Evolutionary conservation across 169 alveolate species (phyloP).

Genomic region (Eimeria brunetti): DNA sequence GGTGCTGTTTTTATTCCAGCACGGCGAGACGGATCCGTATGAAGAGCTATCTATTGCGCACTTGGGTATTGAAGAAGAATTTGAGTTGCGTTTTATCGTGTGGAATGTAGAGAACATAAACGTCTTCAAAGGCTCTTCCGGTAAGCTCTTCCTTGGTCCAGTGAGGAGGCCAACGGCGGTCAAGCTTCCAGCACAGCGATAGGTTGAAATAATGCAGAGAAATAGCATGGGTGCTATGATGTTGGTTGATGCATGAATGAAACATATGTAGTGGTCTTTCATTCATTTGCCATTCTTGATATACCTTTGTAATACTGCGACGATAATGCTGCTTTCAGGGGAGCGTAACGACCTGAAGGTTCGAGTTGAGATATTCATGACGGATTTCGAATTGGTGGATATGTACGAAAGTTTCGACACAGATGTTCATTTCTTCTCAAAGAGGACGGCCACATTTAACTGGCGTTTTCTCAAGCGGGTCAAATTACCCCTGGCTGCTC

Average conservation of each 20-base stretch:
- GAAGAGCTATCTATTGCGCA: slow-evolving; percentile 44
- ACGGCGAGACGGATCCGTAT: slow-evolving; percentile 48
- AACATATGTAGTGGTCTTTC: neutral
- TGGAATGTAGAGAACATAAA: slow-evolving; percentile 68
- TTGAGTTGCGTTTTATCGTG: slow-evolving; percentile 72
- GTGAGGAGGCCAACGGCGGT: neutral
- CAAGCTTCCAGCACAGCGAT: neutral
- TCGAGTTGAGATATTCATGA: neutral
- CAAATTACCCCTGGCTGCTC: slow-evolving; percentile 58
- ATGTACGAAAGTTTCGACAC: slow-evolving; percentile 35
- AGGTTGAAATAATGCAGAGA: neutral
- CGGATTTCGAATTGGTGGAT: slow-evolving; percentile 32
- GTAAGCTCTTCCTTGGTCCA: neutral
- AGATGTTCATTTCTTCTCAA: slow-evolving; percentile 71
- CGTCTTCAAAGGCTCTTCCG: slow-evolving; percentile 70
- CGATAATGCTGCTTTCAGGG: slow-evolving; percentile 11
- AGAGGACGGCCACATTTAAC: slow-evolving; percentile 59
- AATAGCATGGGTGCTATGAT: neutral
- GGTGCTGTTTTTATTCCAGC: slow-evolving; percentile 15
- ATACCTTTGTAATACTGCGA: neutral
- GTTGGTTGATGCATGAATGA: neutral
- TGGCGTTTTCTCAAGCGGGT: slow-evolving; percentile 58
- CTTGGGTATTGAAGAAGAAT: slow-evolving; percentile 27
- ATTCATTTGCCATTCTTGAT: neutral
- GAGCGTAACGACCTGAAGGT: slow-evolving; percentile 70